Conservation (phyloP, 768 basidiomycete species). For the Psilocybe tampanensis region DNA sequence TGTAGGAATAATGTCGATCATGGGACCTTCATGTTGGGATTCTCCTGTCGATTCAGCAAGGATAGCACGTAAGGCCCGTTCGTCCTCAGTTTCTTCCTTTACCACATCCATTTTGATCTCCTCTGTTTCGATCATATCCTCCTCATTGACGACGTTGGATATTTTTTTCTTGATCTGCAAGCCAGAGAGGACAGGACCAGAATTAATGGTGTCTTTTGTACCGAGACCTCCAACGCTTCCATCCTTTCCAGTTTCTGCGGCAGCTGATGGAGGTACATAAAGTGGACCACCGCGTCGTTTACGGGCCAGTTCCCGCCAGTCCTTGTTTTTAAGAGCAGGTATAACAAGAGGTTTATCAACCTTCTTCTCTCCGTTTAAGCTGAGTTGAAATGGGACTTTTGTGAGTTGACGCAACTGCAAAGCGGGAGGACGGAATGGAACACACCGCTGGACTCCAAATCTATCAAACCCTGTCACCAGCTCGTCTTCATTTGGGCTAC, state of each 20-base stretch:
- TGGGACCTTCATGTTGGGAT: constrained; percentile 35
- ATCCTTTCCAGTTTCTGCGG: constrained; percentile 58
- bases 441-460: constrained; percentile 86
- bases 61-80: constrained; percentile 78
- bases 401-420: constrained; percentile 74
- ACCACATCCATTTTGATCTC: constrained; percentile 33
- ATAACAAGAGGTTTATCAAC: constrained; percentile 77
- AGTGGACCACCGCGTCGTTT: constrained; percentile 56
- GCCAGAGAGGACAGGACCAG: constrained; percentile 71
- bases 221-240: constrained; percentile 81
- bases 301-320: constrained; percentile 85
- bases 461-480: constrained; percentile 73
- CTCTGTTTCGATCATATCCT: constrained; percentile 24
- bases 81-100: constrained; percentile 66
- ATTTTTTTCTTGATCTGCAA: constrained; percentile 52
- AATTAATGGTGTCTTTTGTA: constrained; percentile 74
- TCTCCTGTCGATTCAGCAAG: constrained; percentile 56
- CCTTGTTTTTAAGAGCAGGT: constrained; percentile 81
- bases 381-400: constrained; percentile 45
- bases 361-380: constrained; percentile 46
- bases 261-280: constrained; percentile 68
- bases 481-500: constrained; percentile 59
- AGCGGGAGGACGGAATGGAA: constrained; percentile 29
- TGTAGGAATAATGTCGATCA: constrained; percentile 66
- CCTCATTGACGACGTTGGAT: constrained; percentile 28